phyloP scores from a whole-genome alignment of 345 rosid species.

The Eutrema yunnanense region DNA sequence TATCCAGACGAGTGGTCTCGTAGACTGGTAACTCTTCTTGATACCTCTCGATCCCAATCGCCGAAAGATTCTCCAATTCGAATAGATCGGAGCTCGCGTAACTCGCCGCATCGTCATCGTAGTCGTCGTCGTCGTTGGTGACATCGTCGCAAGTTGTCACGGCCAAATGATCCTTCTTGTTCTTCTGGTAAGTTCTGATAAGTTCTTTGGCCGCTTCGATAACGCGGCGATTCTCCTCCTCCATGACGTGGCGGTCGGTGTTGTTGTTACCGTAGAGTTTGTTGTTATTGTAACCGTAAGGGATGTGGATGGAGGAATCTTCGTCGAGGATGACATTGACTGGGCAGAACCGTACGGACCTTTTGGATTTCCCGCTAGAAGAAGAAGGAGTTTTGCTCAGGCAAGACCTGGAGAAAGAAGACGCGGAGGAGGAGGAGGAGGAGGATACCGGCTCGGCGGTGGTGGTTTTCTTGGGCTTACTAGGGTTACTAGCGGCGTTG shows the following conservation, averaged over 20 bases:
- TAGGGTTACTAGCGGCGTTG: constrained; percentile 34
- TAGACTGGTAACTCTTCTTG: constrained; percentile 88
- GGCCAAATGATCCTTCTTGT: constrained; percentile 28
- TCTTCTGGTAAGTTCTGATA: constrained; percentile 54
- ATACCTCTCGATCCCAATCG: constrained; percentile 65
- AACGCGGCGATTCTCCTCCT: constrained; percentile 56
- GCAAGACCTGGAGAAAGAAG: constrained; percentile 87
- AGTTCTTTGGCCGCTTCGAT: constrained; percentile 66
- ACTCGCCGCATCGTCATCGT: constrained; percentile 58
- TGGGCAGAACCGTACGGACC: constrained; percentile 71
- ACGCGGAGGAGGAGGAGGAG: constrained; percentile 46
- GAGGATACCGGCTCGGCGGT: constrained; percentile 6
- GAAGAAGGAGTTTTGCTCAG: constrained; percentile 63
- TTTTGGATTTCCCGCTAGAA: constrained; percentile 37
- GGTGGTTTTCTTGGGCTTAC: constrained; percentile 37
- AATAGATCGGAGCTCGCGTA: constrained; percentile 93
- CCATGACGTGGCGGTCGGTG: constrained; percentile 20
- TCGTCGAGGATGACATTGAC: constrained; percentile 76
- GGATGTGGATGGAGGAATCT: constrained; percentile 37
- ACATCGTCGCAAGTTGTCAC: background rate
- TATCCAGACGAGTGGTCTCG: constrained; percentile 69
- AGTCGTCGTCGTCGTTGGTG: constrained; percentile 14
- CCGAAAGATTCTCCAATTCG: constrained; percentile 81
- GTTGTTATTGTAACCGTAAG: constrained; percentile 43
- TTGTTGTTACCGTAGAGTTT: constrained; percentile 10